Conservation (phyloP, 768 basidiomycete species). For the Sistotremastrum suecicum region DNA sequence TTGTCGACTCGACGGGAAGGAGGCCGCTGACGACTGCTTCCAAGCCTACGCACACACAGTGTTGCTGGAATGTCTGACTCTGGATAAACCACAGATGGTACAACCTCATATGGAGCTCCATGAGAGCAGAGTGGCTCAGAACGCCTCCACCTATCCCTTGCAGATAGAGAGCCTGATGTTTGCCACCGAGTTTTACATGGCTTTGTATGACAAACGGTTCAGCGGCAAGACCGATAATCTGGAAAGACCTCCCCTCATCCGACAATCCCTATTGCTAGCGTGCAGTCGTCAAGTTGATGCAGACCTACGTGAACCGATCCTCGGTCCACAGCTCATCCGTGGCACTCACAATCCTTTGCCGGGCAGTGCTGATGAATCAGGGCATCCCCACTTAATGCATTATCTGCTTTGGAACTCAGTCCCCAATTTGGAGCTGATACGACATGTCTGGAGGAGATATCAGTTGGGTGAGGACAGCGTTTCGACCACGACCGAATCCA, state of each 20-base stretch:
- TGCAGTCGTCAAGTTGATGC: no score
- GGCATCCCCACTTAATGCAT: no score
- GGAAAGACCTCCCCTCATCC: conserved; percentile 46
- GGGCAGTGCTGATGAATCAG: no score
- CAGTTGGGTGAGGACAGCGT: no score
- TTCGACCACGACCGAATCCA: no score
- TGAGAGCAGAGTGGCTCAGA: conserved; percentile 46
- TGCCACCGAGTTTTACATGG: conserved; percentile 61
- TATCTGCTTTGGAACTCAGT: no score
- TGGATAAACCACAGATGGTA: conserved; percentile 74
- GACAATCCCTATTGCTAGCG: conserved; percentile 11
- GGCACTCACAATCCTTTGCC: no score
- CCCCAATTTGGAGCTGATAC: no score
- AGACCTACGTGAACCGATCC: no score
- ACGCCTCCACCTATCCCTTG: conserved; percentile 48
- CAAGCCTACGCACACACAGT: conserved; percentile 63
- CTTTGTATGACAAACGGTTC: conserved; percentile 60
- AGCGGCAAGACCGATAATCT: conserved; percentile 50
- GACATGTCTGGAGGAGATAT: no score
- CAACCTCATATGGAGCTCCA: conserved; percentile 59
- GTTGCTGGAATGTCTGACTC: conserved; percentile 76
- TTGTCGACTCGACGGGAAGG: conserved; percentile 45
- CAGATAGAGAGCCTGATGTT: conserved; percentile 63
- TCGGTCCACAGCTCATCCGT: no score
- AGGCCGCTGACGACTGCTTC: conserved; percentile 45